Percentiles rank a stretch among this genome's conserved stretches.
Evolutionary conservation across 2,329 filamentous ascomycete species (phyloP).

Genomic region (Aurifilum marmelostoma): DNA sequence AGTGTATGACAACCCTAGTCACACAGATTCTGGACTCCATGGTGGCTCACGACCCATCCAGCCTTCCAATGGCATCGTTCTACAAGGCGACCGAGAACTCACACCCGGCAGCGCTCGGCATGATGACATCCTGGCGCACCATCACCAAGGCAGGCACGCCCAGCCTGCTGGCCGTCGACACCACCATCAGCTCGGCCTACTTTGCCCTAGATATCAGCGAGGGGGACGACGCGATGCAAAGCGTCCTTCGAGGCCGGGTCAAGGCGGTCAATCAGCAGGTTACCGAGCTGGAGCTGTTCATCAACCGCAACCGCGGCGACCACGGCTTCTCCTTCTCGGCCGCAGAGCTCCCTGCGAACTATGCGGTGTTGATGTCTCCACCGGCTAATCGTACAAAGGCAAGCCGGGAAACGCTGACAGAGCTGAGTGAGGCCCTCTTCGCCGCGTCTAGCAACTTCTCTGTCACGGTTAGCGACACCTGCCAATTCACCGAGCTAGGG

Average conservation of each 20-base stretch:
- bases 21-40: slow-evolving; percentile 13
- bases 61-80: slow-evolving; percentile 10
- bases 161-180: slow-evolving; percentile 28
- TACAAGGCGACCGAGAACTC: slow-evolving; percentile 27
- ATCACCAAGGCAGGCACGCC: slow-evolving; percentile 30
- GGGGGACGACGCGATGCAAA: slow-evolving; percentile 27
- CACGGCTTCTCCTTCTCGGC: slow-evolving; percentile 33
- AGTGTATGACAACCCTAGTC: slow-evolving; percentile 4
- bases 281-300: slow-evolving; percentile 33
- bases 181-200: slow-evolving; percentile 30
- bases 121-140: slow-evolving; percentile 32
- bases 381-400: slow-evolving; percentile 31
- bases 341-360: slow-evolving; percentile 30
- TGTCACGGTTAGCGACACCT: slow-evolving; percentile 14
- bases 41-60: slow-evolving; percentile 13
- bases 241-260: slow-evolving; percentile 31
- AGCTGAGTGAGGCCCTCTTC: slow-evolving; percentile 18
- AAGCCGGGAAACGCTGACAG: slow-evolving; percentile 27
- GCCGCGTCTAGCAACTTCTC: slow-evolving; percentile 17
- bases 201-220: slow-evolving; percentile 32
- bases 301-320: slow-evolving; percentile 33
- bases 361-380: slow-evolving; percentile 29
- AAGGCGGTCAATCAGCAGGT: slow-evolving; percentile 31
- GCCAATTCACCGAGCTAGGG: slow-evolving; percentile 33
- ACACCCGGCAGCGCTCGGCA: slow-evolving; percentile 32